Evolutionary conservation across 2,329 filamentous ascomycete species (phyloP).

Genomic region (Talaromyces albobiverticillius): DNA sequence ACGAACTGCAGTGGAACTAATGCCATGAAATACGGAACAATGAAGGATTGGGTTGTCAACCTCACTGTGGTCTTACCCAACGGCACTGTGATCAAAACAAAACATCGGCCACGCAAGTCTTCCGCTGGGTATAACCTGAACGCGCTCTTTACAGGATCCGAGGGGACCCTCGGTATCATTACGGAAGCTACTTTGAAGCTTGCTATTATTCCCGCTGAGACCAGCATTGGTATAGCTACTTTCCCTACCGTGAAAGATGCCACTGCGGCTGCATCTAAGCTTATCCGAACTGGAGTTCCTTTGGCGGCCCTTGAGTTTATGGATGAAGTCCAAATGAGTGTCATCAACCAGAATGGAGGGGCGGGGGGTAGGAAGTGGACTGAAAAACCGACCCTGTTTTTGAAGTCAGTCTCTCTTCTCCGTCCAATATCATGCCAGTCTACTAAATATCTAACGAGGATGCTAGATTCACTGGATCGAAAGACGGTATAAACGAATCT

Average conservation of each 20-base stretch:
- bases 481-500: conserved; percentile 72
- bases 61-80: conserved; percentile 77
- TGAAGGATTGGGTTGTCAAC: conserved; percentile 87
- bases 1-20: conserved; percentile 78
- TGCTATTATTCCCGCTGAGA: conserved; percentile 70
- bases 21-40: conserved; percentile 76
- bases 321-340: conserved; percentile 84
- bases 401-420: conserved; percentile 58
- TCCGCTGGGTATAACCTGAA: conserved; percentile 83
- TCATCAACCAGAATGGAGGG: conserved; percentile 71
- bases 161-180: conserved; percentile 76
- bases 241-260: conserved; percentile 76
- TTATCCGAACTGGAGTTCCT: conserved; percentile 73
- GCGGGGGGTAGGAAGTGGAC: conserved; percentile 67
- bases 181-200: conserved; percentile 82
- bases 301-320: conserved; percentile 80
- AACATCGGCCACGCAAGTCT: conserved; percentile 69
- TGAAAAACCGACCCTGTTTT: conserved; percentile 74
- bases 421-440: too few relatives aligned
- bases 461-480: conserved; percentile 62
- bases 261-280: conserved; percentile 67
- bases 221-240: conserved; percentile 73
- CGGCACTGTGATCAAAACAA: conserved; percentile 75
- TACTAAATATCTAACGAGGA: too few relatives aligned
- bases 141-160: conserved; percentile 73